A percentile compares a stretch with the other conserved stretches of the same genome.
Evolutionary conservation across 2,329 filamentous ascomycete genomes (phyloP).

Genomic region (Coleophoma cylindrospora): DNA sequence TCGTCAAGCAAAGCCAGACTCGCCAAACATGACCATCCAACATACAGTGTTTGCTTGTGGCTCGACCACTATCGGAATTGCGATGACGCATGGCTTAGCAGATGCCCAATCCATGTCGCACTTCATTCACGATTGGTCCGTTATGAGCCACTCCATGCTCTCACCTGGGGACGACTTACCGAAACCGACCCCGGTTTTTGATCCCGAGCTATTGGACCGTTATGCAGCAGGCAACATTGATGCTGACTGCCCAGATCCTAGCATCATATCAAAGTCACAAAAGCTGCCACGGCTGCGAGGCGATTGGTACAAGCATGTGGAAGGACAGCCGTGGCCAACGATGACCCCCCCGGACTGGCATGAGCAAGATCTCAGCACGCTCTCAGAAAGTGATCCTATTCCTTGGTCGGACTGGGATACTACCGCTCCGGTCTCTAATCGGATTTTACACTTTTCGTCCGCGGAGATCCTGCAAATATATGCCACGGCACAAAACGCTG

Average conservation of each 20-base stretch:
- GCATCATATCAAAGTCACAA: slow-evolving; percentile 25
- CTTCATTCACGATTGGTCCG: slow-evolving; percentile 38
- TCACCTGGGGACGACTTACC: slow-evolving; percentile 7
- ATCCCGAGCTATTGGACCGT: slow-evolving; percentile 33
- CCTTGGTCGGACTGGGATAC: slow-evolving; percentile 39
- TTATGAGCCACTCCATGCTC: slow-evolving; percentile 17
- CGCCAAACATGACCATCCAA: slow-evolving; percentile 31
- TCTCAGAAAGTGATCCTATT: slow-evolving; percentile 26
- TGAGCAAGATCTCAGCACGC: slow-evolving; percentile 9
- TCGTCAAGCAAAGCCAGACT: slow-evolving; percentile 7
- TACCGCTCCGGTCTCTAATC: slow-evolving; percentile 24
- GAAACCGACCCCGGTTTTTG: slow-evolving; percentile 29
- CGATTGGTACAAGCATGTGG: slow-evolving; percentile 33
- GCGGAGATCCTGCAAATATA: slow-evolving; percentile 31
- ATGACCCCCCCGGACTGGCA: slow-evolving; percentile 17
- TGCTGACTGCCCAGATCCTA: slow-evolving; percentile 17
- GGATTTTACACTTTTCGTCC: slow-evolving; percentile 31
- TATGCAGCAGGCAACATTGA: slow-evolving; percentile 25
- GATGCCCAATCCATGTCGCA: slow-evolving; percentile 37
- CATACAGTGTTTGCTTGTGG: slow-evolving; percentile 35
- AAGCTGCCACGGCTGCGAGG: slow-evolving; percentile 39
- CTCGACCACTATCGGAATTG: slow-evolving; percentile 35
- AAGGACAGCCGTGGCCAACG: slow-evolving; percentile 16
- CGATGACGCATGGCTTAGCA: slow-evolving; percentile 37
- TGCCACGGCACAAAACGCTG: slow-evolving; percentile 7